Evolutionary conservation across 345 rosid genomes (phyloP).

Genomic region (Citrus maxima): DNA sequence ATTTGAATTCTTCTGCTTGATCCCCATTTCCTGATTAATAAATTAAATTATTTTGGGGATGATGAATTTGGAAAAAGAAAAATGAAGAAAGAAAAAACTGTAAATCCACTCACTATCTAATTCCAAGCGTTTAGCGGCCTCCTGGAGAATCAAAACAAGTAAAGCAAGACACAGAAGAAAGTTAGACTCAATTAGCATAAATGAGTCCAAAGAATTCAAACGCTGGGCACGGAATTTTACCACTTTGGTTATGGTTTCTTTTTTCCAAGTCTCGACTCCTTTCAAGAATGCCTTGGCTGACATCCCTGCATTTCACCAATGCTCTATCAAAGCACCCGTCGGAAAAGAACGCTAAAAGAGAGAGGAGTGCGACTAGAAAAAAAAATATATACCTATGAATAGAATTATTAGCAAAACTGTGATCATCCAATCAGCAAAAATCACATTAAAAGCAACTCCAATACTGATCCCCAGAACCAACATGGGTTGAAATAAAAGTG

Average conservation of each 20-base stretch:
- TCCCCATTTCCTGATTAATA: slow-evolving; percentile 17
- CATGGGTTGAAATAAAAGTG: slow-evolving; percentile 50
- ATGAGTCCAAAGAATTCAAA: background rate
- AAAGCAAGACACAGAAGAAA: background rate
- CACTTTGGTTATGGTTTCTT: slow-evolving; percentile 36
- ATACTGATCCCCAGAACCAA: slow-evolving; percentile 47
- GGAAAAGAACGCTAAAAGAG: background rate
- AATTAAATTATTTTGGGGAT: background rate
- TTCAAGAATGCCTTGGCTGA: slow-evolving; percentile 44
- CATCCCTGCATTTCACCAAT: slow-evolving; percentile 21
- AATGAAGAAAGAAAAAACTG: background rate
- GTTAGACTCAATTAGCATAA: background rate
- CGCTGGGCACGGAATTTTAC: slow-evolving; percentile 1
- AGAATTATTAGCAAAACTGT: slow-evolving; percentile 40
- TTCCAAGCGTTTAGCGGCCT: slow-evolving; percentile 24
- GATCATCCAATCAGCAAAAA: slow-evolving; percentile 57
- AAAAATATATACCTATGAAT: slow-evolving; percentile 24
- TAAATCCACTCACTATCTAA: slow-evolving; percentile 22
- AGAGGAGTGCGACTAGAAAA: background rate
- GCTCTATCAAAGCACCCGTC: background rate
- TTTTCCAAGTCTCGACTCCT: slow-evolving; percentile 56
- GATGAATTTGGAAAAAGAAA: background rate
- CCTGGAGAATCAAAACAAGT: slow-evolving; percentile 20
- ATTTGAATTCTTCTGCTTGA: slow-evolving; percentile 20
- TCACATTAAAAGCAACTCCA: slow-evolving; percentile 44